These are phyloP conservation scores for Talaromyces stipitatus DNA, from an alignment of 495 filamentous ascomycete species.

Conservation along the genomic window DNA sequence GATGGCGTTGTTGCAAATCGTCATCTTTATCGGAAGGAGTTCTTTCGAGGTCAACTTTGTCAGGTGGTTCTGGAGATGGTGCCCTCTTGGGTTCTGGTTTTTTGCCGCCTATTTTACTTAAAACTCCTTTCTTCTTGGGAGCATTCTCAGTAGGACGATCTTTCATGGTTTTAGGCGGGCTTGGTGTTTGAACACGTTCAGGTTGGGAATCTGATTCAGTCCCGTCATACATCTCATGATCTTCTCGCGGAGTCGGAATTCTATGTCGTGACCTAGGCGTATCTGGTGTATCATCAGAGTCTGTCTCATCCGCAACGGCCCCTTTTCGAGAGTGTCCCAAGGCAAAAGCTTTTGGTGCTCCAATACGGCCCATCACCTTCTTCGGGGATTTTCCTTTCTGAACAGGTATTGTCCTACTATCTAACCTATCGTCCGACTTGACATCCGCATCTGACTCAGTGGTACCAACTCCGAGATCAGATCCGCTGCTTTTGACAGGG, in stretches of 20 bases:
- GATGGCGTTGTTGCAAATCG: neutral
- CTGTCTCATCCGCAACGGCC: neutral
- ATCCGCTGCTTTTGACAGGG: neutral
- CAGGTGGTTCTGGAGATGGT: neutral
- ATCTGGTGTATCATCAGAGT: neutral
- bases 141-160: neutral
- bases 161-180: slow-evolving; percentile 1
- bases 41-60: no score
- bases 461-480: neutral
- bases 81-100: slow-evolving; percentile 16
- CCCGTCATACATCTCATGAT: neutral
- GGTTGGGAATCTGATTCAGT: neutral
- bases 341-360: neutral
- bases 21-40: no score
- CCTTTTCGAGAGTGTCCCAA: neutral
- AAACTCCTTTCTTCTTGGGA: slow-evolving; percentile 16
- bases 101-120: slow-evolving; percentile 34
- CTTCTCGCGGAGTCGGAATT: neutral
- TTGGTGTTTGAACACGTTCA: neutral
- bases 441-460: slow-evolving; percentile 7
- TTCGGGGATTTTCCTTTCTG: neutral
- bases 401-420: neutral
- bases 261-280: neutral
- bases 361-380: slow-evolving; percentile 1
- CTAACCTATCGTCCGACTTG: slow-evolving; percentile 6